Evolutionary conservation across 805 yeast genomes (phyloP).

Genomic region (Suhomyces faveliae): DNA sequence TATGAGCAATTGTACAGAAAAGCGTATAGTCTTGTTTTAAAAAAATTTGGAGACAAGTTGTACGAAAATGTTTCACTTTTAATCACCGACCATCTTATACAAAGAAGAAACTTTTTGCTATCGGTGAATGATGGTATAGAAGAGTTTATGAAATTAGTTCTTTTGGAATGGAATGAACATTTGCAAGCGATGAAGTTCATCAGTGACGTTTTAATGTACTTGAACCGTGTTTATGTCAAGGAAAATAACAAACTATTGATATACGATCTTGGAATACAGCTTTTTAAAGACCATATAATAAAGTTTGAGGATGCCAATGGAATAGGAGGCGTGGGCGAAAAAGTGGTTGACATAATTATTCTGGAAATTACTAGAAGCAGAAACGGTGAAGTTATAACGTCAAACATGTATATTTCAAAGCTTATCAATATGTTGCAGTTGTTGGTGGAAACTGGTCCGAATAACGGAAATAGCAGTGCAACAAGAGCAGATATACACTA

Average conservation of each 20-base stretch:
- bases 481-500: constrained; percentile 22
- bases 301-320: constrained; percentile 42
- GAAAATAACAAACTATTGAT: constrained; percentile 61
- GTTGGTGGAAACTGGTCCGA: constrained; percentile 39
- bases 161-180: constrained; percentile 68
- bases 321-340: constrained; percentile 41
- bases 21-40: constrained; percentile 72
- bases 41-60: constrained; percentile 63
- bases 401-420: constrained; percentile 56
- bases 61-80: constrained; percentile 58
- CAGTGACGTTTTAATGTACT: constrained; percentile 80
- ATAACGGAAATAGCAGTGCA: constrained; percentile 9
- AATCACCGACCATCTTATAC: constrained; percentile 46
- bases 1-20: constrained; percentile 81
- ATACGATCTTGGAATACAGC: constrained; percentile 69
- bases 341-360: constrained; percentile 49
- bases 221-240: constrained; percentile 81
- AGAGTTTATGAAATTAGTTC: constrained; percentile 36
- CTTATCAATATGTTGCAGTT: constrained; percentile 71
- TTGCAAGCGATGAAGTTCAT: constrained; percentile 70
- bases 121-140: constrained; percentile 20
- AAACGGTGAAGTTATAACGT: constrained; percentile 49
- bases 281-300: constrained; percentile 63
- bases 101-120: constrained; percentile 19
- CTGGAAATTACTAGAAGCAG: constrained; percentile 58